Evolutionary conservation across 345 rosid species (phyloP), one percentile per base, ranked within the genome.

Genomic region (Trapa incisa): DNA sequence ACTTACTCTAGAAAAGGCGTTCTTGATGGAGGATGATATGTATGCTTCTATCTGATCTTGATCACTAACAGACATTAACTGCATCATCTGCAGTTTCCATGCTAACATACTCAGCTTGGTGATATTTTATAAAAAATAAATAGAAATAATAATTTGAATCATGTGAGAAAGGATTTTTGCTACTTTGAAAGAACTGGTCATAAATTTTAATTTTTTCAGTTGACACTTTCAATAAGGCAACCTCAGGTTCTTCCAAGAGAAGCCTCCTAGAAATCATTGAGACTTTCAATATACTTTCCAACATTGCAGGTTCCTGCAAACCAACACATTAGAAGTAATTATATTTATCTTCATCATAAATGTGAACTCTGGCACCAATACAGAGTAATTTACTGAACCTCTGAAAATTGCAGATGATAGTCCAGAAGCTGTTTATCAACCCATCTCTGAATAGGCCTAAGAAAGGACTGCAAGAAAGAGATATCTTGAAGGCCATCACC

Each of bases 181-280:
- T 54, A 17, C 60, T 54, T 54, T 35, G 8, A 17, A 8, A 22
- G 60, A 54, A 54, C 35, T 54, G 11, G 8, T 54, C n/a, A n/a
- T 54, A 54, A 54, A 54, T n/a, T 54, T n/a, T 8, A n/a, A 54
- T 54, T 54, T 54, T 6, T 54, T 3, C 10, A 22, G 1, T 35
- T 22, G 35, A 66, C 35, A 66, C 45, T 50, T 48, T 48, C 58
- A n/a, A 12, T 48, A 64, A 35, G 83, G 89, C 97, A 73, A 71
- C 67, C 74, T 91, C 99, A 81, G 95, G 83, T 76, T 91, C 96
- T 81, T 89, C 97, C 75, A 83, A 68, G 68, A 91, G 86, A 80
- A 94, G 96, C 81, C 97, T 86, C 79, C 89, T 82, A 72, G 86
- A 80, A 66, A 89, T 75, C 95, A 94, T 88, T 74, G 97, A 92